phyloP scores from a whole-genome alignment of 176 grass and related monocot species.

The Eleusine coracana region DNA sequence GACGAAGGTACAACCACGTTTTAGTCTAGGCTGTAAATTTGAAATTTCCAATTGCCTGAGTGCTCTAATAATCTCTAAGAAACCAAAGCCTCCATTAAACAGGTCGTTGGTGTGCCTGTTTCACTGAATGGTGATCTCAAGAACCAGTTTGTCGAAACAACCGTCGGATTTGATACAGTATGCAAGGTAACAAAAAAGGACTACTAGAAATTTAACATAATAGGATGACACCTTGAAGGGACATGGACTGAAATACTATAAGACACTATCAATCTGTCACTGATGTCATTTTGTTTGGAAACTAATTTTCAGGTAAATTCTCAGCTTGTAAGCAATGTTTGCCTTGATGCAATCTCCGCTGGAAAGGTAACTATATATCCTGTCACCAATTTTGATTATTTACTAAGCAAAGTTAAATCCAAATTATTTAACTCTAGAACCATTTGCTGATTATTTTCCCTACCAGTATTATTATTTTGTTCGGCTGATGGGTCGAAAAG shows the following conservation, averaged over 20 bases:
- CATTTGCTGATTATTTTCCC: background rate
- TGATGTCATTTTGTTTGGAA: constrained; percentile 6
- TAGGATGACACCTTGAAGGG: background rate
- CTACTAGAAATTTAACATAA: background rate
- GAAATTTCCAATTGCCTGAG: background rate
- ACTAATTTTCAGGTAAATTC: constrained; percentile 70
- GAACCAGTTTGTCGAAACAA: constrained; percentile 78
- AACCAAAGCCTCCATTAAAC: background rate
- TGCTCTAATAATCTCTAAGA: background rate
- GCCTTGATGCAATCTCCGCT: constrained; percentile 71
- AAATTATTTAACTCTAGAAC: background rate
- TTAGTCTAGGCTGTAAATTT: background rate
- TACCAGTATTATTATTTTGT: constrained; percentile 81
- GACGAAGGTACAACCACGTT: constrained; percentile 58
- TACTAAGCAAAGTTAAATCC: background rate
- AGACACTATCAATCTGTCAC: background rate
- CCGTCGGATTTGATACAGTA: constrained; percentile 75
- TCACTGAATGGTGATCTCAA: constrained; percentile 74
- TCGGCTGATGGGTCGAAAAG: constrained; percentile 72
- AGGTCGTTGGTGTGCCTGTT: constrained; percentile 75
- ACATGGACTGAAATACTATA: background rate
- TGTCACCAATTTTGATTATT: background rate
- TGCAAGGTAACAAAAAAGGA: constrained; percentile 53
- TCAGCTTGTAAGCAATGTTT: constrained; percentile 77
- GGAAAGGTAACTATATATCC: constrained; percentile 52